phyloP scores from a whole-genome alignment of 495 filamentous ascomycete species.

The Trichoderma orchidacearum region DNA sequence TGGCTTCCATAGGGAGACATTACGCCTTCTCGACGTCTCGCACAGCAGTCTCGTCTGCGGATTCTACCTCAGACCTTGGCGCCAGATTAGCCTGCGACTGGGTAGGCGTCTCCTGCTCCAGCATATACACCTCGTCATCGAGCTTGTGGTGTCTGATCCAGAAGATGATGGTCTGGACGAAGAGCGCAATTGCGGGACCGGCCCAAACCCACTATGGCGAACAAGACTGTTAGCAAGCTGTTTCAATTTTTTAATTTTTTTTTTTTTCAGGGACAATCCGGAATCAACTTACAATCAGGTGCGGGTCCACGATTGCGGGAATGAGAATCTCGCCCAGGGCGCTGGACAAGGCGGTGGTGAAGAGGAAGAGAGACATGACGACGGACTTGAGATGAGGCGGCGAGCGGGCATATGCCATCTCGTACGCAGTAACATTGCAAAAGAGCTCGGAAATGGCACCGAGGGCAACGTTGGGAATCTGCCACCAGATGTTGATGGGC shows the following conservation, averaged over 20 bases:
- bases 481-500: conserved; percentile 29
- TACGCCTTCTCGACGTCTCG: not conserved
- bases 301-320: conserved; percentile 41
- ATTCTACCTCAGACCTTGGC: not conserved
- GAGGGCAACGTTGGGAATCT: conserved; percentile 49
- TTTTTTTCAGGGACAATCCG: not conserved
- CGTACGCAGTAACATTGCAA: conserved; percentile 47
- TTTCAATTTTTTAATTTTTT: not conserved
- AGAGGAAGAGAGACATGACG: conserved; percentile 14
- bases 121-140: conserved; percentile 32
- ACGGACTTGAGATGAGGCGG: conserved; percentile 18
- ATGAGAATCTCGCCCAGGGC: conserved; percentile 24
- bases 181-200: conserved; percentile 32
- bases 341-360: conserved; percentile 11
- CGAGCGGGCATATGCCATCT: conserved; percentile 28
- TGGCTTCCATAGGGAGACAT: too few species aligned
- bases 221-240: not conserved
- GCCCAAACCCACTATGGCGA: conserved; percentile 32
- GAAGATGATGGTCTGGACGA: conserved; percentile 33
- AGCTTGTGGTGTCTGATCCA: conserved; percentile 29
- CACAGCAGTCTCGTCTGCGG: not conserved
- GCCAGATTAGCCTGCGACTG: not conserved
- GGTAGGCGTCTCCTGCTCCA: conserved; percentile 1
- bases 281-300: conserved; percentile 12
- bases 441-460: conserved; percentile 60